Evolutionary conservation across 305 asterid genomes (phyloP).

Genomic region (Fraxinus baroniana): DNA sequence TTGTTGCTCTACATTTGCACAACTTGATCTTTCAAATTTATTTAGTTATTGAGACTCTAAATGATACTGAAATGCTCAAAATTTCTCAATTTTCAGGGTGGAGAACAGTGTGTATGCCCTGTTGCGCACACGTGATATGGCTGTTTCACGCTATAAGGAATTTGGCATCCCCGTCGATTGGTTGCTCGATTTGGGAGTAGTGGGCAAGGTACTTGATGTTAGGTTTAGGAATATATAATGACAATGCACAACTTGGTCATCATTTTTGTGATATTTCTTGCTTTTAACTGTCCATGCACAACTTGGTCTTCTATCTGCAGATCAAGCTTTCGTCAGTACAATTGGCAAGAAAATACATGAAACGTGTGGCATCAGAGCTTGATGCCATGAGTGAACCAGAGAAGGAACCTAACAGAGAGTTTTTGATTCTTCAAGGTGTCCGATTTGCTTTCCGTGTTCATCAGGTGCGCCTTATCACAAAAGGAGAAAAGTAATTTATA

Average conservation of each 20-base stretch:
- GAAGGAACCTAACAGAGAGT: conserved; percentile 95
- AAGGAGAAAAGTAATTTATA: background rate
- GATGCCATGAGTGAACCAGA: conserved; percentile 78
- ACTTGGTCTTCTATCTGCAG: conserved; percentile 43
- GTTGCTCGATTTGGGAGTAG: conserved; percentile 89
- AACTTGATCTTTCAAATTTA: background rate
- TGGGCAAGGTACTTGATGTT: conserved; percentile 67
- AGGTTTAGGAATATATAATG: background rate
- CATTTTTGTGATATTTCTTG: background rate
- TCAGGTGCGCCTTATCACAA: conserved; percentile 51
- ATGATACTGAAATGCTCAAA: background rate
- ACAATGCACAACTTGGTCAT: background rate
- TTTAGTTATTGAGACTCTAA: background rate
- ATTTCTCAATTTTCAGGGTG: conserved; percentile 48
- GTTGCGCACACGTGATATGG: conserved; percentile 90
- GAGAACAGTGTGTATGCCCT: conserved; percentile 86
- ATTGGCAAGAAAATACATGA: conserved; percentile 91
- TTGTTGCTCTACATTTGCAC: background rate
- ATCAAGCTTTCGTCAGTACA: conserved; percentile 94
- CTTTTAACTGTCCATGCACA: background rate
- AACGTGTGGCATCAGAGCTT: conserved; percentile 88
- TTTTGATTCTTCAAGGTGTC: conserved; percentile 87
- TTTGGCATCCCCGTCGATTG: conserved; percentile 89
- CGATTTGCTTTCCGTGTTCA: conserved; percentile 98
- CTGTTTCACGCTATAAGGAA: conserved; percentile 81